Percentiles rank a stretch among this genome's conserved stretches.
Evolutionary conservation across 2,329 filamentous ascomycete genomes (phyloP).

Genomic region (Fusarium dlaminii): DNA sequence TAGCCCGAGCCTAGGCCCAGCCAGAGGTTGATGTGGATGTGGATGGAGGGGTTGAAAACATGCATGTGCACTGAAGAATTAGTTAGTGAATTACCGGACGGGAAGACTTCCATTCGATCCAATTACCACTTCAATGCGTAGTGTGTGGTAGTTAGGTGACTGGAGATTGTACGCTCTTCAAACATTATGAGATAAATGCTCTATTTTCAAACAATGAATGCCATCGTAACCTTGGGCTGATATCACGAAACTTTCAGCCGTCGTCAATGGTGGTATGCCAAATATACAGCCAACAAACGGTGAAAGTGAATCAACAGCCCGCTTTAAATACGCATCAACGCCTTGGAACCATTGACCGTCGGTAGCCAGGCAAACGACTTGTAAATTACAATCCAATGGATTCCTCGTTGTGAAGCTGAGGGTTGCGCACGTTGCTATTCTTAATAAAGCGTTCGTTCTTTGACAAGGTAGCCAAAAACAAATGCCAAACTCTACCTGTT

Average conservation of each 20-base stretch:
- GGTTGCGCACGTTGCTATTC: background rate
- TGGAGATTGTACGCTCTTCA: background rate
- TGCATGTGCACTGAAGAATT: constrained; percentile 5
- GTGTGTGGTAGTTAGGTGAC: background rate
- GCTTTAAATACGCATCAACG: background rate
- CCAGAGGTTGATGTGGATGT: background rate
- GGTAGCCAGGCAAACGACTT: background rate
- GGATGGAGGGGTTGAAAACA: constrained; percentile 11
- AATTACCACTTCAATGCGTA: background rate
- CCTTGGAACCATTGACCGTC: background rate
- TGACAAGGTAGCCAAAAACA: background rate
- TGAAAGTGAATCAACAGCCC: background rate
- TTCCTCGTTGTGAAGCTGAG: background rate
- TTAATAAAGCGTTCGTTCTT: background rate
- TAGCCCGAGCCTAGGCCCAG: background rate
- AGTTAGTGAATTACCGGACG: background rate
- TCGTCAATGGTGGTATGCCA: background rate
- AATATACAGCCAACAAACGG: background rate
- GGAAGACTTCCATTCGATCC: background rate
- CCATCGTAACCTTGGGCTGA: background rate
- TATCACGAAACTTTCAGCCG: background rate
- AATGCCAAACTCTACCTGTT: constrained; percentile 2
- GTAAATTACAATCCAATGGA: background rate
- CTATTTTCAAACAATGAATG: background rate
- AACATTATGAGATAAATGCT: background rate